Evolutionary conservation across 306 rosid genomes (phyloP).

Genomic region (Cucurbita argyrosperma): DNA sequence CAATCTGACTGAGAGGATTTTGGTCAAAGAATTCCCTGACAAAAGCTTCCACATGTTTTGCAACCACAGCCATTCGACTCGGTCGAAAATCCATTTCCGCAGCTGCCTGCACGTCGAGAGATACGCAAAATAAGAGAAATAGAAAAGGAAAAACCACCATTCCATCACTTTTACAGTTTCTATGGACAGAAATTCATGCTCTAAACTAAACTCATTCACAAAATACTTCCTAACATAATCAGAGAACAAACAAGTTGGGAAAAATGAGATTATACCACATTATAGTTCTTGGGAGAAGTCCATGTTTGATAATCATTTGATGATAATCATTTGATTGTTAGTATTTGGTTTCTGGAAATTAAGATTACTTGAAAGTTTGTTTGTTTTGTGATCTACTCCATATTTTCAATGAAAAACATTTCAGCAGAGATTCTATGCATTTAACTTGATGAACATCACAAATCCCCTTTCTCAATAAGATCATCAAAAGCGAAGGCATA

Average conservation of each 20-base stretch:
- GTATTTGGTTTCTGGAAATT: no score
- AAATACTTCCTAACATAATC: background rate
- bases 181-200: background rate
- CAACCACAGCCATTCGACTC: constrained; percentile 75
- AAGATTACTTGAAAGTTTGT: no score
- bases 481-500: background rate
- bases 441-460: background rate
- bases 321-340: no score
- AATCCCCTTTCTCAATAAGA: background rate
- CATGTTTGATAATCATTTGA: no score
- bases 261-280: background rate
- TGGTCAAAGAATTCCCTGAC: constrained; percentile 84
- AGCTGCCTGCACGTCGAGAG: constrained; percentile 62
- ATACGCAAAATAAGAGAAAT: constrained; percentile 11
- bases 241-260: background rate
- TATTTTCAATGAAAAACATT: background rate
- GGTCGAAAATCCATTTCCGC: constrained; percentile 77
- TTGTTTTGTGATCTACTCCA: no score
- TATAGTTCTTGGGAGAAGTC: background rate
- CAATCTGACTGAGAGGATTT: constrained; percentile 91
- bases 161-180: background rate
- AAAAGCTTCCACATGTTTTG: constrained; percentile 66
- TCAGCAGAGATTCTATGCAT: background rate
- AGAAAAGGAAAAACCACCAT: background rate
- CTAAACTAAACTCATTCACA: background rate